Percentiles rank a stretch among this genome's conserved stretches.
Evolutionary conservation across 371 early-diverging fungal species (phyloP).

Genomic region (Mucor lusitanicus): DNA sequence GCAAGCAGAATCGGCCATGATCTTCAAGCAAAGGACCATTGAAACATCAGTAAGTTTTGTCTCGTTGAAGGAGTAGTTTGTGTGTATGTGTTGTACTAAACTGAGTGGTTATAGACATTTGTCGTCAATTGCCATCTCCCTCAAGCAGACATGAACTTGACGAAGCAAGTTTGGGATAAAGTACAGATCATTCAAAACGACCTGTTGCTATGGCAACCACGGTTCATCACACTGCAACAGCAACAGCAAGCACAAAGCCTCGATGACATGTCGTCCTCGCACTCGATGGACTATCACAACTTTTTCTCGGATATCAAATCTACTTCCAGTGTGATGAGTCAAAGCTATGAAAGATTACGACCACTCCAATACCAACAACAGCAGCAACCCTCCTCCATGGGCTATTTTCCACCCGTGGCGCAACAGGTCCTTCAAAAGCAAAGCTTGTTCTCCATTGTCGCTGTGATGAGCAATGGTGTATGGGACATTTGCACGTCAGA

Average conservation of each 20-base stretch:
- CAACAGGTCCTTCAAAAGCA: background rate
- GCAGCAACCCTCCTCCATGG: background rate
- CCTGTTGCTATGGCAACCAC: slow-evolving; percentile 66
- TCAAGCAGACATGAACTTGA: slow-evolving; percentile 55
- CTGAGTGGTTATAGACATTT: slow-evolving; percentile 38
- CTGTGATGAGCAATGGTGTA: slow-evolving; percentile 40
- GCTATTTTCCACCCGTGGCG: background rate
- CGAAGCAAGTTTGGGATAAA: slow-evolving; percentile 62
- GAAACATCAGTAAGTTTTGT: slow-evolving; percentile 59
- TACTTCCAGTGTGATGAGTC: slow-evolving; percentile 33
- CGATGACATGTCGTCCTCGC: background rate
- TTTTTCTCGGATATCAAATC: background rate
- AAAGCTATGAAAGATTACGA: slow-evolving; percentile 31
- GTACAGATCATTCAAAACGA: slow-evolving; percentile 74
- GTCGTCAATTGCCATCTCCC: slow-evolving; percentile 73
- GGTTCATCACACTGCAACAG: slow-evolving; percentile 20
- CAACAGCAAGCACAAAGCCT: background rate
- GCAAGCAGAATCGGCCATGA: slow-evolving; percentile 63
- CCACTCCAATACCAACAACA: background rate
- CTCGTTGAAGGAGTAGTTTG: background rate
- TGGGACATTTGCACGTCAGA: slow-evolving; percentile 37
- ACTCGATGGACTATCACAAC: background rate
- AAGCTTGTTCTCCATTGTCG: slow-evolving; percentile 38
- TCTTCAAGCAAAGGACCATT: slow-evolving; percentile 65
- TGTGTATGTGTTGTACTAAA: background rate